Conservation (phyloP, 2,329 filamentous ascomycete genomes). For the Fusarium vanettenii region DNA sequence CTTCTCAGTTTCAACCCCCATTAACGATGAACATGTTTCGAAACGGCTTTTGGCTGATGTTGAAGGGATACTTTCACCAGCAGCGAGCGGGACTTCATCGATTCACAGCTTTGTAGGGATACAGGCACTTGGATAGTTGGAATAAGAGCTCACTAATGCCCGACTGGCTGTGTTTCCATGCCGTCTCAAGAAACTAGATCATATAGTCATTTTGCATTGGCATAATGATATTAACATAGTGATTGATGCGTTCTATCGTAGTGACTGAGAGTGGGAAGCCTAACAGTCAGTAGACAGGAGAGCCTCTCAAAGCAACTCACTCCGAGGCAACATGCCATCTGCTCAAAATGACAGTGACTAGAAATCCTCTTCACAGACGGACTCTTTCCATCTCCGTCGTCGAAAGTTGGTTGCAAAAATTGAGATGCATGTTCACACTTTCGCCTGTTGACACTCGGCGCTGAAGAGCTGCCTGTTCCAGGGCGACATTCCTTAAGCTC, state of each 20-base stretch:
- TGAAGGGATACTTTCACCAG: neutral
- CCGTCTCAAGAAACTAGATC: neutral
- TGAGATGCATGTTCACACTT: neutral
- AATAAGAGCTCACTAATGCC: neutral
- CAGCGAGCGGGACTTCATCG: no score
- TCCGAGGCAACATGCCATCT: neutral
- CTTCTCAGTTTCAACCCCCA: neutral
- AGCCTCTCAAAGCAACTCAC: neutral
- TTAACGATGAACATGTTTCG: neutral
- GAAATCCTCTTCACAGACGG: neutral
- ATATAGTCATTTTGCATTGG: neutral
- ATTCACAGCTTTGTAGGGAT: neutral
- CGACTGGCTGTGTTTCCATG: neutral
- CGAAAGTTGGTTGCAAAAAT: neutral
- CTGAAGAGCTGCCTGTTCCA: neutral
- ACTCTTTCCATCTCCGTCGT: neutral
- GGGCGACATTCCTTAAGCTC: neutral
- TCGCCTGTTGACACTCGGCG: neutral
- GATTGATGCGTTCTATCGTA: neutral
- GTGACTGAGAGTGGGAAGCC: neutral
- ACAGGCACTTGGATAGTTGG: neutral
- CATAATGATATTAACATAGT: neutral
- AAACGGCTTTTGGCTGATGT: neutral
- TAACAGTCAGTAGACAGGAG: neutral
- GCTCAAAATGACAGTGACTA: neutral